Evolutionary conservation across 148 eudicot genomes (phyloP).

Genomic region (Persicaria maculosa): DNA sequence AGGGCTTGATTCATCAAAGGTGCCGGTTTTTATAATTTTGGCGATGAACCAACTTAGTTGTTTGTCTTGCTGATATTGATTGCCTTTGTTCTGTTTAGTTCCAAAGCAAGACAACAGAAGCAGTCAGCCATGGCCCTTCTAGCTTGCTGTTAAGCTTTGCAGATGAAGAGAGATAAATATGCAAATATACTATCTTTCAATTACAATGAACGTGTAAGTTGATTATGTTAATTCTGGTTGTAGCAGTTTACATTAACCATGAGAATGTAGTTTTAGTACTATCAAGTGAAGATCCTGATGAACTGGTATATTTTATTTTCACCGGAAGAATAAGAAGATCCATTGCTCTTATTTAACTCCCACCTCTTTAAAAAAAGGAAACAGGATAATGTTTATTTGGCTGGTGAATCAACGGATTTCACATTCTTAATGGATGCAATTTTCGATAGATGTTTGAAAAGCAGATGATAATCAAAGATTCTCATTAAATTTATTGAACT

Average conservation of each 20-base stretch:
- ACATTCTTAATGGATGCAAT: no score
- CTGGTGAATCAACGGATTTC: no score
- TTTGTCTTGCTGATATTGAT: conserved; percentile 21
- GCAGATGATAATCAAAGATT: no score
- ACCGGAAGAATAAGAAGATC: no score
- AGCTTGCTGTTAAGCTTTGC: conserved; percentile 43
- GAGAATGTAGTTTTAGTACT: not conserved
- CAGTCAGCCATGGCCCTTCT: conserved; percentile 42
- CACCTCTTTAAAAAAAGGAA: no score
- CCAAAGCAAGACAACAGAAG: conserved; percentile 60
- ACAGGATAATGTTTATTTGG: no score
- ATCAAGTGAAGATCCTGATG: not conserved
- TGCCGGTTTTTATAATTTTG: conserved; percentile 12
- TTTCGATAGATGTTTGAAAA: no score
- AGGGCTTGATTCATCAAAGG: conserved; percentile 96
- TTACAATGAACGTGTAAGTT: not conserved
- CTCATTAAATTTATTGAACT: no score
- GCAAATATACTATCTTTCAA: not conserved
- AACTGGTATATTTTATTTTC: no score
- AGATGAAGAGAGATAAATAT: conserved; percentile 41
- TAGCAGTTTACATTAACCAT: not conserved
- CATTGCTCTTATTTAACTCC: no score
- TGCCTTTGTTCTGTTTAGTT: conserved; percentile 65
- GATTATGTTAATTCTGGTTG: not conserved
- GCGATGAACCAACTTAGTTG: not conserved